Percentiles rank a stretch among this genome's conserved stretches.
phyloP scores from a whole-genome alignment of 1,284 basidiomycete genomes.

The Megacollybia platyphylla region DNA sequence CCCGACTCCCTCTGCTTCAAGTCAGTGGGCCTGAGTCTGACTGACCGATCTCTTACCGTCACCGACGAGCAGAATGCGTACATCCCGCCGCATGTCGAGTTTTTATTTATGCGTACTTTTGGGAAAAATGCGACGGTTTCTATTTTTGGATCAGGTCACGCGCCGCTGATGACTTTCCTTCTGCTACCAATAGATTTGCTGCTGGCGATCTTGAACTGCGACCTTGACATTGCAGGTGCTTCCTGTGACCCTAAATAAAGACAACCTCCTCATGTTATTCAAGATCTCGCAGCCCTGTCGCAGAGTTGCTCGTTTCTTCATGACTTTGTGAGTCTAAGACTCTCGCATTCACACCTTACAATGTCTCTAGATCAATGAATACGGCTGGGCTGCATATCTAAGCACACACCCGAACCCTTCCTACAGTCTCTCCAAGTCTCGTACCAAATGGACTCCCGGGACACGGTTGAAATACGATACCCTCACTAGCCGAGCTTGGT shows the following conservation, averaged over 20 bases:
- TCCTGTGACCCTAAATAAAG: neutral
- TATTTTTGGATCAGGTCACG: no score
- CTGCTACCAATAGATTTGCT: no score
- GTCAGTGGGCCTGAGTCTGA: constrained; percentile 5
- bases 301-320: constrained; percentile 25
- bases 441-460: constrained; percentile 31
- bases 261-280: neutral
- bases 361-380: constrained; percentile 35
- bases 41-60: constrained; percentile 50
- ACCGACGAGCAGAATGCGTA: constrained; percentile 87
- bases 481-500: constrained; percentile 46
- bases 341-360: constrained; percentile 1
- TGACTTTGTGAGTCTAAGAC: constrained; percentile 27
- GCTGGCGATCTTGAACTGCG: neutral
- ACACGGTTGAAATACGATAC: constrained; percentile 38
- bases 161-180: no score
- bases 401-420: constrained; percentile 38
- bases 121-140: no score
- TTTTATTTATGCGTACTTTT: no score
- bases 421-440: constrained; percentile 32
- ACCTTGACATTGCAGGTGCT: neutral
- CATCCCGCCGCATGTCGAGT: constrained; percentile 68
- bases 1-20: constrained; percentile 71
- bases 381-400: constrained; percentile 47
- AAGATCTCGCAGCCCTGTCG: neutral